phyloP scores from a whole-genome alignment of 2,329 filamentous ascomycete genomes.

The Blastomyces parvus region DNA sequence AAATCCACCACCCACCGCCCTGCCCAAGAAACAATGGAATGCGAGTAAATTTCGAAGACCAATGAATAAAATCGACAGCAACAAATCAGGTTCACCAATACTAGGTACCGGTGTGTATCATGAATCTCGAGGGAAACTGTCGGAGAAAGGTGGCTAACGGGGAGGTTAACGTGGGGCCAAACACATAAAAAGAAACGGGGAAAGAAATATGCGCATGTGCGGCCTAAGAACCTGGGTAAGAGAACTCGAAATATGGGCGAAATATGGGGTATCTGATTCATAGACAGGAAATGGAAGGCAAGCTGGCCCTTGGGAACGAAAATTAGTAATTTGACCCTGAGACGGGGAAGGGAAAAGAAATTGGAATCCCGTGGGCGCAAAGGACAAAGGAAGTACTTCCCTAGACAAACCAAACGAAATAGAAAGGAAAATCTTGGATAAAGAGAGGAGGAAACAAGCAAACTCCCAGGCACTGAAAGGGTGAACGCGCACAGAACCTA shows the following conservation, averaged over 20 bases:
- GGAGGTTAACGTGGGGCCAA: neutral
- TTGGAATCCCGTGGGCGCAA: neutral
- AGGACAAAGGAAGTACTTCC: neutral
- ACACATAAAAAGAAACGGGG: neutral
- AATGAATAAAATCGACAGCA: neutral
- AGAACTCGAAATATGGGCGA: neutral
- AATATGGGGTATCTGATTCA: neutral
- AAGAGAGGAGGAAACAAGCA: neutral
- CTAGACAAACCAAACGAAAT: neutral
- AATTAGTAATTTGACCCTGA: neutral
- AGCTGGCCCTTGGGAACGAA: neutral
- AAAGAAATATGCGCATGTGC: neutral
- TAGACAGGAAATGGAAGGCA: neutral
- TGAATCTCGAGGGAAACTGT: neutral
- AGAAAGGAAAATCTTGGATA: neutral
- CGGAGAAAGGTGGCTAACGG: neutral
- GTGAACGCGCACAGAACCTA: neutral
- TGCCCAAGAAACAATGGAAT: neutral
- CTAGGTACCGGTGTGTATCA: too few species aligned
- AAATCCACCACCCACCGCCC: neutral
- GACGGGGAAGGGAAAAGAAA: neutral
- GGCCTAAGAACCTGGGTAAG: neutral
- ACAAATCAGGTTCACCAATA: neutral
- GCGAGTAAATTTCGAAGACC: neutral
- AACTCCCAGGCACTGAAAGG: neutral